phyloP scores from a whole-genome alignment of 805 yeast genomes.

The Tetrapisispora nanseiensis region DNA sequence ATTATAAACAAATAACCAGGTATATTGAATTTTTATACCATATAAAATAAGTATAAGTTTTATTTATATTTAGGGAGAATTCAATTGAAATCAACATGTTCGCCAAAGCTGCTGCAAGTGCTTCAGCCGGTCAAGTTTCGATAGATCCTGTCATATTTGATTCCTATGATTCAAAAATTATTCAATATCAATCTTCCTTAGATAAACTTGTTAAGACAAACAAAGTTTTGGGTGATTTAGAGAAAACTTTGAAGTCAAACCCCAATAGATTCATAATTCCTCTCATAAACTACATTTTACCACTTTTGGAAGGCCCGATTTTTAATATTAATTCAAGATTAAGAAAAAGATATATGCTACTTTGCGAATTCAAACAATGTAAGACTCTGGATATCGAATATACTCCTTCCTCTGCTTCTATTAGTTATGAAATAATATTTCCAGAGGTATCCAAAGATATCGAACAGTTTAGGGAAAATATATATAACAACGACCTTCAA shows the following conservation, averaged over 20 bases:
- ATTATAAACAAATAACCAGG: not conserved
- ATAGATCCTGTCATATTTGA: conserved; percentile 31
- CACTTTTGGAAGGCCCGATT: conserved; percentile 32
- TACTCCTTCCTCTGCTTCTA: conserved; percentile 8
- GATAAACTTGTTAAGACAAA: conserved; percentile 35
- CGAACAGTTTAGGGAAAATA: conserved; percentile 9
- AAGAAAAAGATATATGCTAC: conserved; percentile 31
- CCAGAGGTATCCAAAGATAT: conserved; percentile 10
- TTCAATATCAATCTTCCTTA: conserved; percentile 50
- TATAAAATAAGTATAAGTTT: not conserved
- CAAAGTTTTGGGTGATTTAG: conserved; percentile 27
- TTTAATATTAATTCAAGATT: conserved; percentile 34
- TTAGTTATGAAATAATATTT: conserved; percentile 16
- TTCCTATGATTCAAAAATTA: conserved; percentile 44
- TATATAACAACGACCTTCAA: conserved; percentile 22
- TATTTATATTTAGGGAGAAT: no score
- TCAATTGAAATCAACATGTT: conserved; percentile 14
- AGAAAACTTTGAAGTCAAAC: conserved; percentile 17
- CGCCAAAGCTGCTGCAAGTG: conserved; percentile 31
- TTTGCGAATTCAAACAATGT: conserved; percentile 22
- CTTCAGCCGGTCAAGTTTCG: conserved; percentile 25
- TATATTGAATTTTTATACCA: not conserved
- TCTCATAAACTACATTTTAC: conserved; percentile 27
- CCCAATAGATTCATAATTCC: conserved; percentile 25
- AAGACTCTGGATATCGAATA: conserved; percentile 19